A percentile compares a stretch with the other conserved stretches of the same genome.
Conservation (phyloP, 2,329 filamentous ascomycete genomes). For the Diplodia mutila region DNA sequence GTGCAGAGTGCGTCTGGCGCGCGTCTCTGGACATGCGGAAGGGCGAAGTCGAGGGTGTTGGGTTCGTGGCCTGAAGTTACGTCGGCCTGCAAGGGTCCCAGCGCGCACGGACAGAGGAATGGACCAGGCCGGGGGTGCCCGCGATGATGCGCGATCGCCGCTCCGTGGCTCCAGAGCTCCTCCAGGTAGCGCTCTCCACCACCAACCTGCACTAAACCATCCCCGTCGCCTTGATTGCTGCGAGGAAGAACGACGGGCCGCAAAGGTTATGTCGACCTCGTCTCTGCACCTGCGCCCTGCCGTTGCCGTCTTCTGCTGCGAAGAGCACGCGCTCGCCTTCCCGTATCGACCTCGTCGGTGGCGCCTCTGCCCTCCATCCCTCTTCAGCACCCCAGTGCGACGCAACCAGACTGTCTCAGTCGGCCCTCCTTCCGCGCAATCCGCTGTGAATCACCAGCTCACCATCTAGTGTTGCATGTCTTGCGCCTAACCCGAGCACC, state of each 20-base stretch:
- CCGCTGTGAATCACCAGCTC: slow-evolving; percentile 24
- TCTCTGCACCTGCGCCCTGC: background rate
- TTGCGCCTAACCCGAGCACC: background rate
- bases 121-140: background rate
- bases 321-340: background rate
- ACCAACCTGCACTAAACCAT: slow-evolving; percentile 8
- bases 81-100: slow-evolving; percentile 13
- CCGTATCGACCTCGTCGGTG: background rate
- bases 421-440: slow-evolving; percentile 21
- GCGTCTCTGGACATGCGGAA: slow-evolving; percentile 21
- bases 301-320: too few species aligned
- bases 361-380: background rate
- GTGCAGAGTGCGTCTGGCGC: slow-evolving; percentile 16
- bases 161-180: slow-evolving; percentile 1
- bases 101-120: slow-evolving; percentile 8
- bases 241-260: slow-evolving; percentile 23
- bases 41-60: slow-evolving; percentile 2
- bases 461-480: slow-evolving; percentile 21
- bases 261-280: slow-evolving; percentile 19
- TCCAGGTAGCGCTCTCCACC: slow-evolving; percentile 13
- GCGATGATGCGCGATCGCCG: slow-evolving; percentile 17
- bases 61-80: slow-evolving; percentile 22
- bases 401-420: slow-evolving; percentile 25
- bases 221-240: slow-evolving; percentile 11
- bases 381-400: slow-evolving; percentile 10